Evolutionary conservation across 495 filamentous ascomycete species (phyloP).

Genomic region (Durotheca rogersii): DNA sequence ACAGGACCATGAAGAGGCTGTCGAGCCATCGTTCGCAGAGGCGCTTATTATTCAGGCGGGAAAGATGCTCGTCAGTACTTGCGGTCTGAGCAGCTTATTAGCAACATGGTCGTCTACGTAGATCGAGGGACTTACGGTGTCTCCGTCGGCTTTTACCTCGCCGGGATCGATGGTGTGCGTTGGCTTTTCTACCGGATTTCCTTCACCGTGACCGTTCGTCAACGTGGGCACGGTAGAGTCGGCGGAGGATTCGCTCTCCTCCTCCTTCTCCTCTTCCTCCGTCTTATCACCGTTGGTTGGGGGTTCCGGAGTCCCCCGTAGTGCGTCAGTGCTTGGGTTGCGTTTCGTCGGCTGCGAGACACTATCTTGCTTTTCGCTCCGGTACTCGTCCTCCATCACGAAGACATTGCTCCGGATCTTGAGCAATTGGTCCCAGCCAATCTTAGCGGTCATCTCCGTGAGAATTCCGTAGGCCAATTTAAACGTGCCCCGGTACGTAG

Average conservation of each 20-base stretch:
- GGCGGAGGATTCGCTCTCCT: conserved; percentile 33
- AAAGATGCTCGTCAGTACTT: conserved; percentile 56
- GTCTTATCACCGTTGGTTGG: conserved; percentile 60
- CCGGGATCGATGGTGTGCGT: conserved; percentile 79
- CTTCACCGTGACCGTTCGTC: conserved; percentile 43
- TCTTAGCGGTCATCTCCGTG: conserved; percentile 90
- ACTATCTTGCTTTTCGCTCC: conserved; percentile 76
- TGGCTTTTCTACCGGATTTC: conserved; percentile 68
- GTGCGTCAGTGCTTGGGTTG: conserved; percentile 73
- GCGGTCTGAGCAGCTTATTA: conserved; percentile 37
- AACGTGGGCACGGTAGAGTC: conserved; percentile 35
- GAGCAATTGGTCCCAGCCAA: conserved; percentile 95
- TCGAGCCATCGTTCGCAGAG: conserved; percentile 97
- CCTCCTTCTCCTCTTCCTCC: conserved; percentile 51
- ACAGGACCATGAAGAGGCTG: conserved; percentile 98
- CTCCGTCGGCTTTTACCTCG: conserved; percentile 73
- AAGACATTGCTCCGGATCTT: conserved; percentile 94
- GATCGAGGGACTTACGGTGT: conserved; percentile 64
- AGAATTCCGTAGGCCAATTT: conserved; percentile 90
- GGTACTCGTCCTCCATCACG: conserved; percentile 99
- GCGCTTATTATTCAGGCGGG: conserved; percentile 87
- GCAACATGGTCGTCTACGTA: not conserved
- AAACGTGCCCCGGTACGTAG: conserved; percentile 89
- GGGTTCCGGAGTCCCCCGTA: conserved; percentile 65
- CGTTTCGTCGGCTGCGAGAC: conserved; percentile 56